Percentiles rank a stretch among this genome's conserved stretches.
Conservation (phyloP, 176 grass and related monocot genomes). For the Miscanthus lutarioriparius region DNA sequence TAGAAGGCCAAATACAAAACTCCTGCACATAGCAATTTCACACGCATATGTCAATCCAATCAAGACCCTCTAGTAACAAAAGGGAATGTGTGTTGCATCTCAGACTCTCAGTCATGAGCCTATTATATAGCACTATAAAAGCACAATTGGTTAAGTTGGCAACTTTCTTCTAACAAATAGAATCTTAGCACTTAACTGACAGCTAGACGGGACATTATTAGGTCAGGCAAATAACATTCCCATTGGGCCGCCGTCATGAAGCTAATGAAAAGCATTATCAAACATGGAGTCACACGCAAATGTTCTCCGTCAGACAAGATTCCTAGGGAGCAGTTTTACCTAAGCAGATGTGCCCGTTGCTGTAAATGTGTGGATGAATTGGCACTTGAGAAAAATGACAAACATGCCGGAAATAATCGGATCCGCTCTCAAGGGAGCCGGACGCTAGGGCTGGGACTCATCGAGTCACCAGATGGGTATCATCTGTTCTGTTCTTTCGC, state of each 20-base stretch:
- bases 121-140: constrained; percentile 23
- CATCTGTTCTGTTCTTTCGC: too few relatives aligned
- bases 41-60: background rate
- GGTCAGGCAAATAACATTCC: constrained; percentile 45
- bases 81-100: constrained; percentile 14
- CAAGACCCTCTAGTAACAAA: background rate
- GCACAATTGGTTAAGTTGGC: constrained; percentile 29
- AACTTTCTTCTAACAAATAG: constrained; percentile 38
- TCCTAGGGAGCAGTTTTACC: constrained; percentile 47
- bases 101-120: constrained; percentile 19
- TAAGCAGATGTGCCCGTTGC: constrained; percentile 98
- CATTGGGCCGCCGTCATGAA: background rate
- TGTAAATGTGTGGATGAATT: constrained; percentile 93
- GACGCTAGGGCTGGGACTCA: too few relatives aligned
- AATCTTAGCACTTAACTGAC: constrained; percentile 47
- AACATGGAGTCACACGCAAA: constrained; percentile 13
- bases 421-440: too few relatives aligned
- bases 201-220: constrained; percentile 38
- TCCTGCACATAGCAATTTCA: background rate
- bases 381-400: constrained; percentile 94
- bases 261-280: constrained; percentile 15
- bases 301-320: constrained; percentile 8
- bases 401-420: too few relatives aligned
- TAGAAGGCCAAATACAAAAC: background rate
- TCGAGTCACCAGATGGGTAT: too few relatives aligned